Percentiles rank a stretch among this genome's conserved stretches.
Conservation (phyloP, 768 basidiomycete genomes). For the Agrocybe pediades region DNA sequence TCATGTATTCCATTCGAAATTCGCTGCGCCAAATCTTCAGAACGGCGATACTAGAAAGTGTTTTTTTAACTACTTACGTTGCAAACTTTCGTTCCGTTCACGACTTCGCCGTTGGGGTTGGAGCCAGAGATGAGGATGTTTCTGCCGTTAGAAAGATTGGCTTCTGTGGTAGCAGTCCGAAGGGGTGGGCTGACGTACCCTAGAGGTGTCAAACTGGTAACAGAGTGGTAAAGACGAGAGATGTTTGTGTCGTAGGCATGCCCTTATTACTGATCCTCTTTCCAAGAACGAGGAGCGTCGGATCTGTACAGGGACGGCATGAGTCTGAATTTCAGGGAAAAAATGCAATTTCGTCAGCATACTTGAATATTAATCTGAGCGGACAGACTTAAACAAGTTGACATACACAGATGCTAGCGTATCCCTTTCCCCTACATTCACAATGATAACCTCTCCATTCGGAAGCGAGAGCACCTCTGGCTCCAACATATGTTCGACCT, state of each 20-base stretch:
- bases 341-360: background rate
- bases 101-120: conserved; percentile 41
- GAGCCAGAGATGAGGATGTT: conserved; percentile 41
- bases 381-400: too few species aligned
- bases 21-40: conserved; percentile 20
- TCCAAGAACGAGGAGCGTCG: conserved; percentile 38
- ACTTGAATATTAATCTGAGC: too few species aligned
- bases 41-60: conserved; percentile 10
- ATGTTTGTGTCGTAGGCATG: conserved; percentile 40
- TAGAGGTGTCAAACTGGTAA: conserved; percentile 57
- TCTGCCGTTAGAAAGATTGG: conserved; percentile 8
- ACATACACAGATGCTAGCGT: conserved; percentile 38
- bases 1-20: conserved; percentile 44
- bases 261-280: conserved; percentile 49
- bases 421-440: conserved; percentile 43
- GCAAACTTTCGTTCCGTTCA: conserved; percentile 28
- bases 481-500: conserved; percentile 44
- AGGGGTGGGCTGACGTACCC: conserved; percentile 30
- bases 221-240: conserved; percentile 65
- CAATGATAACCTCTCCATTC: conserved; percentile 44
- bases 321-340: conserved; percentile 15
- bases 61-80: conserved; percentile 20
- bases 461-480: conserved; percentile 40
- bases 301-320: conserved; percentile 53
- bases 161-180: conserved; percentile 10